A percentile compares a stretch with the other conserved stretches of the same genome.
phyloP scores from a whole-genome alignment of 78 protist species.

The Acrasis kona region DNA sequence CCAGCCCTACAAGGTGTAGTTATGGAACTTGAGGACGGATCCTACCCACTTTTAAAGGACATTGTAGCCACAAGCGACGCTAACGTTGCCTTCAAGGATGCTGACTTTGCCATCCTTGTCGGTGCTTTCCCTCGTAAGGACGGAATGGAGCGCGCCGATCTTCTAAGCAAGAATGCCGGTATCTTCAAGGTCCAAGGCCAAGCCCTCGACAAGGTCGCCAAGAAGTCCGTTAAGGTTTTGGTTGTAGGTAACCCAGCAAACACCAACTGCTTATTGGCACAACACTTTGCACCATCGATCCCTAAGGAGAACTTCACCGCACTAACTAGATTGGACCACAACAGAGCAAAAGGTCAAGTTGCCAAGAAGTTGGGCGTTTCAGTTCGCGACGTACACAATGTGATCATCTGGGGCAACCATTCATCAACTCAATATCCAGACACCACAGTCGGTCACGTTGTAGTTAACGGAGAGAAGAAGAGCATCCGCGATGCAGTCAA shows the following conservation, averaged over 20 bases:
- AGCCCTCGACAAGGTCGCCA: slow-evolving; percentile 54
- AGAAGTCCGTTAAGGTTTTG: slow-evolving; percentile 22
- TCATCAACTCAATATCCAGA: slow-evolving; percentile 33
- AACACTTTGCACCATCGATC: slow-evolving; percentile 40
- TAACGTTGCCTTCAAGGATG: slow-evolving; percentile 32
- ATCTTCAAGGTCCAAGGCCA: slow-evolving; percentile 84
- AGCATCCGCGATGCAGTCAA: slow-evolving; percentile 1
- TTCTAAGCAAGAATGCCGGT: slow-evolving; percentile 54
- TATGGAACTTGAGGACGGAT: slow-evolving; percentile 54
- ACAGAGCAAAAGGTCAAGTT: slow-evolving; percentile 56
- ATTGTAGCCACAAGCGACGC: slow-evolving; percentile 14
- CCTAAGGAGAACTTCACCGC: slow-evolving; percentile 63
- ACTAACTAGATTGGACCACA: slow-evolving; percentile 87
- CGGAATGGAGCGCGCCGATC: slow-evolving; percentile 91
- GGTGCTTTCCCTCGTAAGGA: slow-evolving; percentile 92
- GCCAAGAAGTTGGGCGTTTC: slow-evolving; percentile 42
- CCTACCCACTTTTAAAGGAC: slow-evolving; percentile 22
- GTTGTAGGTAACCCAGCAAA: slow-evolving; percentile 97
- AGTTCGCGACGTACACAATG: slow-evolving; percentile 40
- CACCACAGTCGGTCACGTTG: neutral
- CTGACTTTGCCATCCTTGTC: slow-evolving; percentile 54
- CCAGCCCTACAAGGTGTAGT: slow-evolving; percentile 39
- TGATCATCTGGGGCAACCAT: slow-evolving; percentile 93
- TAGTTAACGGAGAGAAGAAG: neutral
- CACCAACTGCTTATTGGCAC: slow-evolving; percentile 68